These are phyloP conservation scores for Smittium culicis DNA, from an alignment of 371 early-diverging fungal genomes.

Conservation along the genomic window DNA sequence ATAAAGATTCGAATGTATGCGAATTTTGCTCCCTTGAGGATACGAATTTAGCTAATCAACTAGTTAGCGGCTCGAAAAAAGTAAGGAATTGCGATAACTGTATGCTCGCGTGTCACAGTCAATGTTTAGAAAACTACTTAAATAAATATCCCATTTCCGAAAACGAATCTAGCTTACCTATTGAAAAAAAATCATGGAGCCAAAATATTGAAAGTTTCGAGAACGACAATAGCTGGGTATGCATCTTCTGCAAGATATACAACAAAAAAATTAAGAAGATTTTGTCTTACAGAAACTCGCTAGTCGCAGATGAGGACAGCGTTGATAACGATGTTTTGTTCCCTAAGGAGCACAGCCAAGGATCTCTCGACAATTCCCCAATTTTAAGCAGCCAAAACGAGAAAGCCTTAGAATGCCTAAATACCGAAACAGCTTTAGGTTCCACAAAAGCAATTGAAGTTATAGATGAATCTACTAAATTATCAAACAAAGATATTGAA, in stretches of 20 bases:
- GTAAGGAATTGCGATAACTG: not conserved
- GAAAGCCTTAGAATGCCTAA: no score
- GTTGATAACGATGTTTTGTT: not conserved
- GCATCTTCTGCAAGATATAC: constrained; percentile 2
- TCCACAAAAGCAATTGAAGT: no score
- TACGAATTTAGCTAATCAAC: no score
- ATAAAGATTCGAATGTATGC: not conserved
- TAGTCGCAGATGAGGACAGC: not conserved
- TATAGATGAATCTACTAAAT: not conserved
- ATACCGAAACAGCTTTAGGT: no score
- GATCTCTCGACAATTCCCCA: not conserved
- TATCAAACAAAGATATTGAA: not conserved
- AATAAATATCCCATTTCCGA: not conserved
- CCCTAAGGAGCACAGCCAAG: not conserved
- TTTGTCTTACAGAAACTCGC: not conserved
- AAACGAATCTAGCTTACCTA: not conserved
- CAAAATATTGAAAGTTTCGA: not conserved
- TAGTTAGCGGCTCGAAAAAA: not conserved
- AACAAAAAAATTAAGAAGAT: not conserved
- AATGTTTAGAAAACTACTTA: not conserved
- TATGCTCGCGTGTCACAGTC: not conserved
- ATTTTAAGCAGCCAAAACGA: not conserved
- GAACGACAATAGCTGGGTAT: not conserved
- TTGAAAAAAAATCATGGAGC: constrained; percentile 2
- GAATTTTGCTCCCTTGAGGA: not conserved